Evolutionary conservation across 768 basidiomycete species (phyloP), one percentile per base, ranked within the genome.

Genomic region (Hydnomerulius pinastri): DNA sequence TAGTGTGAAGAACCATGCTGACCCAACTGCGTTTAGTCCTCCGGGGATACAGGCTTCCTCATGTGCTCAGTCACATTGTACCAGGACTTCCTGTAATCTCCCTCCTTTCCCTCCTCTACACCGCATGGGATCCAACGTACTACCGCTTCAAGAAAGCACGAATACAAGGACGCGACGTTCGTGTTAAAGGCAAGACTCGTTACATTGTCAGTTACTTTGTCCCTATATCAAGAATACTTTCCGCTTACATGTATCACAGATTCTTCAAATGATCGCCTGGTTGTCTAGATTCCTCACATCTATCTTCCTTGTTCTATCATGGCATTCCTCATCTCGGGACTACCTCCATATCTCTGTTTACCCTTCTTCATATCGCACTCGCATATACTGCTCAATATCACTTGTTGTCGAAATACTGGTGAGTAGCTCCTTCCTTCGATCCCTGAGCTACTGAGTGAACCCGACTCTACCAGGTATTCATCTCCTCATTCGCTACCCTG

Each of bases 61-160:
- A 4, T 45, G 33, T 27, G 5, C 48, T 65, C 11, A 24, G 49
- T 1, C 39, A 64, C 28, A 38, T 71, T 32, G 59, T 68, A 43
- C 77, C 78, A 9, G 53, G 64, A 4, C 70, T 86, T 43, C 83
- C 88, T 2, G 24, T 74, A 4, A 37, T 88, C 17, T 69, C 74
- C 24, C 37, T 84, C 1, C 10, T 81, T 13, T 92, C 92, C 17
- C 61, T 93, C 13, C 60, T 86, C 6, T 95, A 92, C 86, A 83
- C 83, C 1, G 82, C 78, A 2, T 96, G 93, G 93, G 85, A 96
- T 63, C 92, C 91, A 11, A 88, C 87, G 17, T 92, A 92, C 66
- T 69, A 77, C 20, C 72, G 78, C 9, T 71, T 80, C 46, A 77
- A 77, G 55, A 77, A 72, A 56, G 82, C 85, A 11, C 78, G 80